phyloP scores from a whole-genome alignment of 1,284 basidiomycete genomes.

The Trichosporon sp. region DNA sequence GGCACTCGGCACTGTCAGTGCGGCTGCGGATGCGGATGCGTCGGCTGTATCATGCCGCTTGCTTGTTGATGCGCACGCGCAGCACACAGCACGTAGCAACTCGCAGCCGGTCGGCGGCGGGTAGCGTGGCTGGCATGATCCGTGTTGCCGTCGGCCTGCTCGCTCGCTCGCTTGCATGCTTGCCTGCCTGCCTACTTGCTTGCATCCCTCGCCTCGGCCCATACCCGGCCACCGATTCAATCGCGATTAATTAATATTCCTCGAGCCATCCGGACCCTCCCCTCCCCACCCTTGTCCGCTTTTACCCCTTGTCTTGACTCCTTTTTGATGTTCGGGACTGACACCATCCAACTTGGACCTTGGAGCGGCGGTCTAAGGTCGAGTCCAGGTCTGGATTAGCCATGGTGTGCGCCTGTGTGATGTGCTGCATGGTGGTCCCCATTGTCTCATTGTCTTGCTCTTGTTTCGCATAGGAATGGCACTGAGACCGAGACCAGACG shows the following conservation, averaged over 20 bases:
- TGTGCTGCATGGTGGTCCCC: not conserved
- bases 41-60: not conserved
- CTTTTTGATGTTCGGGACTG: not conserved
- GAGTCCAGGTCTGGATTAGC: not conserved
- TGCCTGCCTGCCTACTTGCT: too few species aligned
- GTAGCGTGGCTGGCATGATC: not conserved
- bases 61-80: too few species aligned
- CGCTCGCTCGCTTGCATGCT: too few species aligned
- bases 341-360: too few species aligned
- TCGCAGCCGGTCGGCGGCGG: too few species aligned
- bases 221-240: conserved; percentile 1
- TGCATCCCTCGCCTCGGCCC: not conserved
- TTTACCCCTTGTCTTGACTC: not conserved
- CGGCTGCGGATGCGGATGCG: not conserved
- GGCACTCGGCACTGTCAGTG: not conserved
- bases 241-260: conserved; percentile 1
- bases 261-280: not conserved
- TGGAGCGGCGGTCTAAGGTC: too few species aligned
- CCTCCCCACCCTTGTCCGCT: not conserved
- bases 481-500: not conserved
- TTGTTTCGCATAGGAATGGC: not conserved
- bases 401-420: not conserved
- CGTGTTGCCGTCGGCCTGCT: too few species aligned
- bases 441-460: not conserved
- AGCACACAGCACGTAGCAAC: too few species aligned